These are phyloP conservation scores for Dryas drummondii DNA, from an alignment of 306 rosid genomes.

Conservation along the genomic window DNA sequence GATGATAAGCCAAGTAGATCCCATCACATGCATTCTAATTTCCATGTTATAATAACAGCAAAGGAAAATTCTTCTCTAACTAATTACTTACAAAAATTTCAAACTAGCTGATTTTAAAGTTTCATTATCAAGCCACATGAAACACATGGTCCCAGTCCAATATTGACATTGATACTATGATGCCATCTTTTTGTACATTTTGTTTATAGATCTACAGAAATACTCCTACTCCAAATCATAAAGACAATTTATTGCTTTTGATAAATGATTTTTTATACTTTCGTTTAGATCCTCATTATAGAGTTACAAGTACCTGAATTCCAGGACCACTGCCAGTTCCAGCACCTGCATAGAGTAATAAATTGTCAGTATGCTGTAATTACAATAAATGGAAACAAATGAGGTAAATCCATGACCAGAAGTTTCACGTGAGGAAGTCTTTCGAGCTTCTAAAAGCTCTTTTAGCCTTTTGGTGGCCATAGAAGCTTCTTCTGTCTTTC, in stretches of 20 bases:
- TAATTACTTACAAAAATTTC: background rate
- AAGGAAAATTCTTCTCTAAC: background rate
- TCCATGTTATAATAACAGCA: background rate
- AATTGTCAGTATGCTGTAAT: conserved; percentile 16
- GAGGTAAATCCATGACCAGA: conserved; percentile 35
- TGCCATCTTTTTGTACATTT: background rate
- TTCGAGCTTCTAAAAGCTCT: conserved; percentile 85
- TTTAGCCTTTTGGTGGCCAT: conserved; percentile 89
- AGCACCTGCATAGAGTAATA: conserved; percentile 35
- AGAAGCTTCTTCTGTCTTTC: conserved; percentile 96
- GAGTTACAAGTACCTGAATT: conserved; percentile 58
- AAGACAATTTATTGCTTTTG: background rate
- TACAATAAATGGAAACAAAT: conserved; percentile 6
- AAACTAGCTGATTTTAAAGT: background rate
- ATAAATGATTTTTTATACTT: background rate
- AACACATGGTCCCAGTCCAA: background rate
- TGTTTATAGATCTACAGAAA: background rate
- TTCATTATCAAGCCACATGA: background rate
- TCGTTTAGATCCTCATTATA: background rate
- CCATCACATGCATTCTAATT: background rate
- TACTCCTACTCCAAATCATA: background rate
- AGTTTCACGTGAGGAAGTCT: conserved; percentile 69
- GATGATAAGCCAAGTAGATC: background rate
- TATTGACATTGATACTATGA: background rate
- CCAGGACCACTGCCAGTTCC: conserved; percentile 68